phyloP scores from a whole-genome alignment of 1,284 basidiomycete species.

The Neotropicomus parvogracilis region DNA sequence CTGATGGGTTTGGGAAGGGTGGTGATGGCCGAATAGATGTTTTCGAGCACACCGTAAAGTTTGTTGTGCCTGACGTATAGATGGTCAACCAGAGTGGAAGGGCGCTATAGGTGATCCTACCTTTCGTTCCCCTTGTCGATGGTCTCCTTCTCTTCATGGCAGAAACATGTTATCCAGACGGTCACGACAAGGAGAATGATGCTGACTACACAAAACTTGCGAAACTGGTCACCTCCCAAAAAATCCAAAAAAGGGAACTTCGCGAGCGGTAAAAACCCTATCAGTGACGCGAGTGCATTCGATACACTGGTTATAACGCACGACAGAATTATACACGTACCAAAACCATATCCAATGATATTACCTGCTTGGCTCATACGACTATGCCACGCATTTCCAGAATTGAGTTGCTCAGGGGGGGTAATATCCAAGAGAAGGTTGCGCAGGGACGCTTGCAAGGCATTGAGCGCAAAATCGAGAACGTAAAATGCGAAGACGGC shows the following conservation, averaged over 20 bases:
- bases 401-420: slow-evolving; percentile 82
- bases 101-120: slow-evolving; percentile 27
- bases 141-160: slow-evolving; percentile 72
- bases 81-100: slow-evolving; percentile 8
- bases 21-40: slow-evolving; percentile 71
- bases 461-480: slow-evolving; percentile 93
- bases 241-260: slow-evolving; percentile 70
- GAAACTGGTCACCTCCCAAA: slow-evolving; percentile 92
- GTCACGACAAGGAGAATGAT: slow-evolving; percentile 76
- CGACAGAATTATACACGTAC: slow-evolving; percentile 38
- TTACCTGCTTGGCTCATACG: slow-evolving; percentile 94
- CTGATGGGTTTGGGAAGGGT: slow-evolving; percentile 80
- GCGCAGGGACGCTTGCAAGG: slow-evolving; percentile 87
- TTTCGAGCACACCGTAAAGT: slow-evolving; percentile 63
- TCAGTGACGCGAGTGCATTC: not conserved
- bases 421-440: slow-evolving; percentile 90
- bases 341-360: slow-evolving; percentile 88
- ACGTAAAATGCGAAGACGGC: slow-evolving; percentile 92
- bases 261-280: slow-evolving; percentile 83
- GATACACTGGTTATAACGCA: not conserved
- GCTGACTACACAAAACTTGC: slow-evolving; percentile 89
- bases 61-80: slow-evolving; percentile 36
- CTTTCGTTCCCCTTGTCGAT: slow-evolving; percentile 42
- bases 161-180: slow-evolving; percentile 84
- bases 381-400: slow-evolving; percentile 98